Evolutionary conservation across 352 stramenopile genomes (phyloP), one percentile per base, ranked within the genome.

Genomic region (Hyphochytrium catenoides): DNA sequence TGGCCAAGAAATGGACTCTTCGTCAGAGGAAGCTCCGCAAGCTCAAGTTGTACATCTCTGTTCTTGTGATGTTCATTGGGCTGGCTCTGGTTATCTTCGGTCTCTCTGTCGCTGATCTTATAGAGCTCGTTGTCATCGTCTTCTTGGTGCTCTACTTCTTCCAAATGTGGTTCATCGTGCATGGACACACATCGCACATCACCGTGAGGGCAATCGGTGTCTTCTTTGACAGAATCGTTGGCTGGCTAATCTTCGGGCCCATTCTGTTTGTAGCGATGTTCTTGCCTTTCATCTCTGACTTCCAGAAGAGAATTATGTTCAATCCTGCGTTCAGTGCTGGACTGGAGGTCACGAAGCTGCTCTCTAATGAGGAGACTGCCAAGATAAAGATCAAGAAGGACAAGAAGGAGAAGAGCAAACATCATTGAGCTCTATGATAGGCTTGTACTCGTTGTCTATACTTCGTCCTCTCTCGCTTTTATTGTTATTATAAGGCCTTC

Each of bases 201-300:
- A 65, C 77, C 17, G 66, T 84, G 34, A 66, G 64, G 28, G 52
- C 66, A 4, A 47, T 84, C 21, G 69, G 63, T 7, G 64, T 65
- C 27, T 53, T 46, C 3, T 84, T 58, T 39, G 69, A 84, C 41
- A 64, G 66, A 36, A 59, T 56, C 0, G 66, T 84, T 22, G 69
- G 69, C 34, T 84, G 69, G 69, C 77, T 84, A 36, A 63, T 84
- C 31, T 84, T 84, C 37, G 69, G 69, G 9, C 69, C 69, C 22
- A 77, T 83, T 54, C 70, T 83, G 58, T 63, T 83, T 42, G 57
- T 84, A 25, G 58, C 66, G 27, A 84, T 84, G 69, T 84, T 84
- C 57, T 44, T 84, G 50, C 69, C 69, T 11, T 84, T 84, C 52
- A 69, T 84, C 44, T 61, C 64, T 14, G 62, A 55, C 7, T 84